These are phyloP conservation scores for Clarireedia monteithiana DNA, from an alignment of 2,329 filamentous ascomycete genomes.

Conservation along the genomic window DNA sequence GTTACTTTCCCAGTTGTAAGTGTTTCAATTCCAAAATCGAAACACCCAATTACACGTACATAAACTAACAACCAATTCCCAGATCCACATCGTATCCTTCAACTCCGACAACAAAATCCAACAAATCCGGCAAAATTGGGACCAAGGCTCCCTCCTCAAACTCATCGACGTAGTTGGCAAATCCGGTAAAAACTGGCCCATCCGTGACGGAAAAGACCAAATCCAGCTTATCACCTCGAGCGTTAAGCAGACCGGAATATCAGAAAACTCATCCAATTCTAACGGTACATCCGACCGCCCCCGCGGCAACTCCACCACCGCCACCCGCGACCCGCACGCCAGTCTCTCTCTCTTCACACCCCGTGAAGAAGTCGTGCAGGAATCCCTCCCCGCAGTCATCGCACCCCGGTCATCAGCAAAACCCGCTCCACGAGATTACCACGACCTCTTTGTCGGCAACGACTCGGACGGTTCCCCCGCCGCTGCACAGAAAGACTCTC, in stretches of 20 bases:
- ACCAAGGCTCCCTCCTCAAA: constrained; percentile 87
- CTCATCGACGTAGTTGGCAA: constrained; percentile 90
- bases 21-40: constrained; percentile 17
- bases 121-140: constrained; percentile 88
- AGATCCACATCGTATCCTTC: constrained; percentile 88
- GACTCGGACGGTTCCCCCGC: constrained; percentile 17
- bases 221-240: constrained; percentile 63
- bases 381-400: constrained; percentile 41
- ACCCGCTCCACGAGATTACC: constrained; percentile 57
- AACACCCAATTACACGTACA: background rate
- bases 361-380: constrained; percentile 52
- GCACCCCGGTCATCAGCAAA: constrained; percentile 61
- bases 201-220: constrained; percentile 80
- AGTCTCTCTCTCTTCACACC: constrained; percentile 69
- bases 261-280: constrained; percentile 9
- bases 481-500: constrained; percentile 9
- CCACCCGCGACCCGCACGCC: constrained; percentile 57
- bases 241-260: constrained; percentile 40
- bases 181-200: constrained; percentile 89
- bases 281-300: constrained; percentile 35
- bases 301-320: constrained; percentile 46
- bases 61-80: constrained; percentile 21
- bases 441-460: constrained; percentile 60
- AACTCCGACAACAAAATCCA: constrained; percentile 68
- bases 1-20: constrained; percentile 76